Conservation (phyloP, 305 asterid genomes). For the Fraxinus latifolia region DNA sequence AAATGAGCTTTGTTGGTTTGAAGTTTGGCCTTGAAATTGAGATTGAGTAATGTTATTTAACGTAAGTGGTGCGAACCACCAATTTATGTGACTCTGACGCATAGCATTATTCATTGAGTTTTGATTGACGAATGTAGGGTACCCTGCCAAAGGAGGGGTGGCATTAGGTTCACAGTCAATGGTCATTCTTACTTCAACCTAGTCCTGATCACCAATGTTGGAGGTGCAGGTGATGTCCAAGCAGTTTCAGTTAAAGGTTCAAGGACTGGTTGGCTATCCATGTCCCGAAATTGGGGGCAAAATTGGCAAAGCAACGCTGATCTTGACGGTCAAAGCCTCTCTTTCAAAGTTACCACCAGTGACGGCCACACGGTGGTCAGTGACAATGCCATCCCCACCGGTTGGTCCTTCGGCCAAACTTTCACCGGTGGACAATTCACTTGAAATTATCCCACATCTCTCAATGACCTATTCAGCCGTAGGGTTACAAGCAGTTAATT, state of each 20-base stretch:
- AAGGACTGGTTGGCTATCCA: constrained; percentile 36
- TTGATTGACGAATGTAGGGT: constrained; percentile 28
- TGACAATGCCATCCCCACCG: constrained; percentile 35
- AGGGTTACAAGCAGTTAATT: background rate
- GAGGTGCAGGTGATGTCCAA: constrained; percentile 49
- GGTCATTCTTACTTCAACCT: constrained; percentile 54
- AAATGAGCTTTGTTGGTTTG: background rate
- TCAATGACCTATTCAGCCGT: background rate
- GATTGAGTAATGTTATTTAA: background rate
- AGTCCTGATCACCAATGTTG: constrained; percentile 47
- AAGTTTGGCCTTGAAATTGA: background rate
- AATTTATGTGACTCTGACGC: no score
- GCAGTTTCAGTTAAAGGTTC: constrained; percentile 41
- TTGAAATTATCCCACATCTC: background rate
- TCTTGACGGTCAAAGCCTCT: constrained; percentile 42
- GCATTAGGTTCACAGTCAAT: constrained; percentile 45
- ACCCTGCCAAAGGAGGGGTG: constrained; percentile 42
- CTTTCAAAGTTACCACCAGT: constrained; percentile 47
- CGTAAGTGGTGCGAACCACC: no score
- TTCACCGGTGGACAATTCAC: constrained; percentile 42
- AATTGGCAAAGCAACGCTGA: constrained; percentile 47
- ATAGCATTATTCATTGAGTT: background rate
- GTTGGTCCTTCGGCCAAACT: constrained; percentile 48
- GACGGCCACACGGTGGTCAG: constrained; percentile 36
- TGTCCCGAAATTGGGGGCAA: constrained; percentile 61